Percentiles rank a stretch among this genome's conserved stretches.
These are phyloP conservation scores for Trichosporon sp. DNA, from an alignment of 1,284 basidiomycete species.

Conservation along the genomic window DNA sequence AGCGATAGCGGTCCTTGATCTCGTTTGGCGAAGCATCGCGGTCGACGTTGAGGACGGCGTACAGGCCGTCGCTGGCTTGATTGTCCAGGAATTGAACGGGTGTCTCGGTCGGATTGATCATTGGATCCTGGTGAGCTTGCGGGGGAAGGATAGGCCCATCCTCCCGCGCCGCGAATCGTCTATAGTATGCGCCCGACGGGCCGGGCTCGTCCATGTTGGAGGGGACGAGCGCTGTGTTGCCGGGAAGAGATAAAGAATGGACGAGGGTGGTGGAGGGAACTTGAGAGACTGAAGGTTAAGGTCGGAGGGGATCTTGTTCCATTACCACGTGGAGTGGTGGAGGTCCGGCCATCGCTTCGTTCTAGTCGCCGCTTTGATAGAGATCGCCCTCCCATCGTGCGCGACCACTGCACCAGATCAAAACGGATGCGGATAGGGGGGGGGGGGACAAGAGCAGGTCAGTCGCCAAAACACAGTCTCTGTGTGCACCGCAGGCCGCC, in stretches of 20 bases:
- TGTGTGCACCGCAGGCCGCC: too few species aligned
- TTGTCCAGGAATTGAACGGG: slow-evolving; percentile 12
- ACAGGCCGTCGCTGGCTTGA: slow-evolving; percentile 22
- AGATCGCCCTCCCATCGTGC: too few species aligned
- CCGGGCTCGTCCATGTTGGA: slow-evolving; percentile 37
- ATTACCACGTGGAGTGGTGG: background rate
- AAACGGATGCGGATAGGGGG: too few species aligned
- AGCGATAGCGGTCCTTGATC: slow-evolving; percentile 42
- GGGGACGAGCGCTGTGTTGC: background rate
- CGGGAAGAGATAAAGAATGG: background rate
- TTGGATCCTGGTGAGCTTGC: slow-evolving; percentile 24
- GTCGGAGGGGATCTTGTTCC: too few species aligned
- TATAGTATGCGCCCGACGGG: slow-evolving; percentile 39
- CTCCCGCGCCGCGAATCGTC: slow-evolving; percentile 31
- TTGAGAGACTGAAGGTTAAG: too few species aligned
- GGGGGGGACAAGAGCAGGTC: too few species aligned
- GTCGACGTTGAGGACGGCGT: slow-evolving; percentile 42
- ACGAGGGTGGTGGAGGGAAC: background rate
- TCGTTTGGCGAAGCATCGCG: slow-evolving; percentile 32
- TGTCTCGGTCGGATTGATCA: slow-evolving; percentile 16
- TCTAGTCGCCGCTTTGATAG: too few species aligned
- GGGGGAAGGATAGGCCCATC: slow-evolving; percentile 34
- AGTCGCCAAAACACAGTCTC: too few species aligned
- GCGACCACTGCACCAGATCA: too few species aligned
- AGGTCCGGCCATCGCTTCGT: too few species aligned